Evolutionary conservation across 1,284 basidiomycete species (phyloP), one percentile per base, ranked within the genome.

Genomic region (Caloboletus inedulis): DNA sequence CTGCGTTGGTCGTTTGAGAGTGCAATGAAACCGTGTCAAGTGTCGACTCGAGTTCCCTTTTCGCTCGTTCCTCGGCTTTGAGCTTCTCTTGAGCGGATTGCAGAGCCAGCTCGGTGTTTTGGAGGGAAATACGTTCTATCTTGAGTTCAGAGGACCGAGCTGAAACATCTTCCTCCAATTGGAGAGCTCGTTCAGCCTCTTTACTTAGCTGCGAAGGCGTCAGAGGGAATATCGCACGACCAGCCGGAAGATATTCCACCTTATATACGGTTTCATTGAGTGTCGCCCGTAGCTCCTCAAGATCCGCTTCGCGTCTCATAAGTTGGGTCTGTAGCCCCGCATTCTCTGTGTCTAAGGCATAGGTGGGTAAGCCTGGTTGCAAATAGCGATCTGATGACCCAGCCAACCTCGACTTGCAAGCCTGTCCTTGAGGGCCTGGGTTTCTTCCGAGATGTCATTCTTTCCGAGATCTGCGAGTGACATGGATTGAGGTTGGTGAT

Each of bases 201-300:
- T 68, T 65, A 42, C 76, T 77, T 44, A 89, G 71, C 87, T 89
- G 50, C 49, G 43, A 48, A 50, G 35, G 31, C 43, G 42, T 58
- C 21, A 62, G 33, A 8, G 8, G 51, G 30, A 51, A 37, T 40
- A 54, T 54, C 47, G 42, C 56, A 47, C 29, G 50, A 51, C n/a
- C 34, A 25, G 39, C 27, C 41, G n/a, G 14, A 48, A 49, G 21
- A 58, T 21, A 7, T 49, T 72, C 41, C 50, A 86, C 87, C 74
- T 86, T 87, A 56, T 79, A 72, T 45, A 82, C 59, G 3, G 79
- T 75, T 40, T 88, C 86, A 52, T 82, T 80, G 10, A 84, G 67
- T 1, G 75, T 72, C 7, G 63, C 60, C 60, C 73, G 77, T 4
- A 85, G 59, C 54, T 85, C 82, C 31, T 80, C 74, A 10, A 85